A percentile compares a stretch with the other conserved stretches of the same genome.
Evolutionary conservation across 139 green algal species (phyloP).

Genomic region (Pseudopediastrum boryanum): DNA sequence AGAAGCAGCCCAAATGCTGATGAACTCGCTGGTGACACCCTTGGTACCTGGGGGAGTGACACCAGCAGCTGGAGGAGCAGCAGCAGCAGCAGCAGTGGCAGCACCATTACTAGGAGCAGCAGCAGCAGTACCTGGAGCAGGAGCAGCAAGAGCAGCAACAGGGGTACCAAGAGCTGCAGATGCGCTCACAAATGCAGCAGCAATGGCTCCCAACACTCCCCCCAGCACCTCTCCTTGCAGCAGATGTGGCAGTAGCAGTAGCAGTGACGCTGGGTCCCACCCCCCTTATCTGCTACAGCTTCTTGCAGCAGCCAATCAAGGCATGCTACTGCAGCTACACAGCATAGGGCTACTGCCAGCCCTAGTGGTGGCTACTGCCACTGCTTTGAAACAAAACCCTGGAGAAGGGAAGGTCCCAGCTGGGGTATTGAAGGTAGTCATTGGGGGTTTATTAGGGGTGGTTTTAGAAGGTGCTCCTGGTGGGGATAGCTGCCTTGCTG

Average conservation of each 20-base stretch:
- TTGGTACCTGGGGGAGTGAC: not conserved
- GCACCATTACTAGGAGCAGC: not conserved
- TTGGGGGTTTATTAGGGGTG: conserved; percentile 6
- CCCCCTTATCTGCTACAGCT: not conserved
- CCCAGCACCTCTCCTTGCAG: no score
- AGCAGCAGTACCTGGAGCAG: not conserved
- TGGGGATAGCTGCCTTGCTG: conserved; percentile 25
- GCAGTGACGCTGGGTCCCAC: not conserved
- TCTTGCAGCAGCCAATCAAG: not conserved
- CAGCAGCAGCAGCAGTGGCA: conserved; percentile 28
- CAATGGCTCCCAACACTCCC: no score
- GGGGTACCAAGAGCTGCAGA: conserved; percentile 11
- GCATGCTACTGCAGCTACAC: not conserved
- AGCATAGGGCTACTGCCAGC: no score
- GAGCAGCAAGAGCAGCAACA: conserved; percentile 6
- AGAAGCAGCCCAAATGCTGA: conserved; percentile 26
- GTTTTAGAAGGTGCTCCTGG: conserved; percentile 21
- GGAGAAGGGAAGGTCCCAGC: not conserved
- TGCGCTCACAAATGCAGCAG: not conserved
- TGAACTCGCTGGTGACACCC: conserved; percentile 25
- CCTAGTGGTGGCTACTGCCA: not conserved
- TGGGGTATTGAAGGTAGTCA: conserved; percentile 24
- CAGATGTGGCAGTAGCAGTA: not conserved
- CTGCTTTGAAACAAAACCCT: not conserved
- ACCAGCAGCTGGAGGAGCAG: not conserved